phyloP scores from a whole-genome alignment of 306 rosid genomes.

The Aeschynomene evenia region DNA sequence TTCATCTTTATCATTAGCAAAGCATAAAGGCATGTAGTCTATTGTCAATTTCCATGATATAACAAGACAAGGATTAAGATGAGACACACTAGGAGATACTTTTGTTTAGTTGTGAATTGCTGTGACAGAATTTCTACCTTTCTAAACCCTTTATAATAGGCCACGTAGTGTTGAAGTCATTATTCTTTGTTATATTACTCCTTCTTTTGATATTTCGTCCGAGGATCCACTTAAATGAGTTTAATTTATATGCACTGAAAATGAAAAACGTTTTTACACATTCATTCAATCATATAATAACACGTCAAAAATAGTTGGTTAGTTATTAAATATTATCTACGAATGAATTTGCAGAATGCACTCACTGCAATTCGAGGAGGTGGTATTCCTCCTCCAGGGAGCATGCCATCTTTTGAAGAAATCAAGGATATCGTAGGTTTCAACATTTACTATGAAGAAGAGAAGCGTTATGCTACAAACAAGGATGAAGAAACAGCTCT shows the following conservation, averaged over 20 bases:
- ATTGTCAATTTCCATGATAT: not conserved
- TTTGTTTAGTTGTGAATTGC: not conserved
- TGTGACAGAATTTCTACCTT: not conserved
- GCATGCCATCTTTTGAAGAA: conserved; percentile 86
- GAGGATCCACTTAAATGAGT: not conserved
- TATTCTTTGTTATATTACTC: too few species aligned
- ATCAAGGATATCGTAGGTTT: conserved; percentile 84
- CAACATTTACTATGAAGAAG: conserved; percentile 79
- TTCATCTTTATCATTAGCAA: not conserved
- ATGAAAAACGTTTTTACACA: too few species aligned
- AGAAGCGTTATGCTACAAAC: conserved; percentile 64
- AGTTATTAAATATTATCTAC: not conserved
- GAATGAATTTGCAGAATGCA: conserved; percentile 58
- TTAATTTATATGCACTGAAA: too few species aligned
- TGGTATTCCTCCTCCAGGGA: conserved; percentile 76
- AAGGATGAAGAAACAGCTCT: conserved; percentile 41
- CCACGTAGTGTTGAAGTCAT: not conserved
- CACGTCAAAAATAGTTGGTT: too few species aligned
- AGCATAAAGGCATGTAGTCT: not conserved
- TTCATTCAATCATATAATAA: too few species aligned
- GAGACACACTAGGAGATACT: not conserved
- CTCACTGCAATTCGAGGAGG: conserved; percentile 72
- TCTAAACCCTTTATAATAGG: not conserved
- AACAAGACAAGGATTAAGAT: conserved; percentile 19
- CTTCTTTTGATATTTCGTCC: conserved; percentile 4